Evolutionary conservation across 1,284 basidiomycete genomes (phyloP).

Genomic region (Rhodotorula sp.): DNA sequence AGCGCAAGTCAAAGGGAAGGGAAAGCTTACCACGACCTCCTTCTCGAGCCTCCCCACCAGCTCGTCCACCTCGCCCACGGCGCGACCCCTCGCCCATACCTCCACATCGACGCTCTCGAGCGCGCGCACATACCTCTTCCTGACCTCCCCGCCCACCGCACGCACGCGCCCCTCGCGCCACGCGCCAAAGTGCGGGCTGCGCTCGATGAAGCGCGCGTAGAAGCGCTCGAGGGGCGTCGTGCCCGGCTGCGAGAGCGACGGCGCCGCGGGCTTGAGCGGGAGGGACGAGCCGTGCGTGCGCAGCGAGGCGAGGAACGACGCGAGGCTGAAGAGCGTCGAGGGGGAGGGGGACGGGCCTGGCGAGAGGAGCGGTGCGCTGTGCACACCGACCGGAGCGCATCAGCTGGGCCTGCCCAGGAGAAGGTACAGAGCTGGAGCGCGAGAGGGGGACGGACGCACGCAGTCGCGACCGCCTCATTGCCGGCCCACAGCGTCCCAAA

Average conservation of each 20-base stretch:
- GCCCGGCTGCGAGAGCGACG: slow-evolving; percentile 23
- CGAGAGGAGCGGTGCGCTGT: slow-evolving; percentile 54
- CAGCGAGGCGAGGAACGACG: slow-evolving; percentile 77
- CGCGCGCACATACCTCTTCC: slow-evolving; percentile 31
- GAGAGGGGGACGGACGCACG: slow-evolving; percentile 49
- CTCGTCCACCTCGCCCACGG: slow-evolving; percentile 17
- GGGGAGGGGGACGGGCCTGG: slow-evolving; percentile 53
- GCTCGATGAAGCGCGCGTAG: slow-evolving; percentile 38
- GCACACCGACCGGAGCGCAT: no score
- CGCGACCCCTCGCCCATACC: slow-evolving; percentile 12
- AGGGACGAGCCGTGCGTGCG: slow-evolving; percentile 66
- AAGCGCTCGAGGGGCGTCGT: slow-evolving; percentile 34
- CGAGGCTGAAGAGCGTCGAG: slow-evolving; percentile 63
- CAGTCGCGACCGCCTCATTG: slow-evolving; percentile 24
- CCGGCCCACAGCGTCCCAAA: slow-evolving; percentile 59
- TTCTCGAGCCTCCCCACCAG: slow-evolving; percentile 22
- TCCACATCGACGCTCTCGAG: slow-evolving; percentile 27
- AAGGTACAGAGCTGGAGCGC: slow-evolving; percentile 45
- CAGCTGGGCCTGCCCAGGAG: not conserved
- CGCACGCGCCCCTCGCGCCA: slow-evolving; percentile 35
- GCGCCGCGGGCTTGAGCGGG: slow-evolving; percentile 38
- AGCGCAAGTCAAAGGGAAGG: no score
- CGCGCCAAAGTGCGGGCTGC: slow-evolving; percentile 20
- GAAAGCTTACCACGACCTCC: slow-evolving; percentile 19
- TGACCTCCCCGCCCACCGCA: slow-evolving; percentile 23